Base-by-base conservation (phyloP, 805 yeast species). In the Tetrapisispora namnaoensis region DNA sequence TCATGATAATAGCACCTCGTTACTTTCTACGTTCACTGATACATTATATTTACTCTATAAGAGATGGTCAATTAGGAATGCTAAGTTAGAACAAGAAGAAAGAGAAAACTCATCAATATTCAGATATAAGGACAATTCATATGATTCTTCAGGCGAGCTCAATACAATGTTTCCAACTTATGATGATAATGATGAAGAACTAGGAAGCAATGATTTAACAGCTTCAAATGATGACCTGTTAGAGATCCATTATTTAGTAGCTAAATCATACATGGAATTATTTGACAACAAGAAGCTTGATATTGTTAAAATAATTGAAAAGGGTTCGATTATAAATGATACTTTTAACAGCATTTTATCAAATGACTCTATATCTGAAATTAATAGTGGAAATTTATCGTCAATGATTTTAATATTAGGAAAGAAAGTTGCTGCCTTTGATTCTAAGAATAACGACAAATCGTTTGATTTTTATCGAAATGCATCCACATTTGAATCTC, bases 111-210 rank as follows among this genome's bases (percentile, higher is more conserved):
- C 79, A 1, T 79, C 83, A 17, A 70, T 87, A 37, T 90, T 78
- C 68, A 83, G 76, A 59, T 83, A 76, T 57, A 67, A 74, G 27
- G 88, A 82, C 52, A 77, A 79, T 2, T 77, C 78, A 2, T 75
- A 73, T 17, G 88, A 85, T 49, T 76, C 77, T 3, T 96, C 88
- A 53, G 79, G 75, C n/a, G 97, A 90, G 48, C 88, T 90, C 68
- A 76, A 70, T 56, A 60, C 60, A n/a, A 62, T 90, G 68, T 91
- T 91, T 74, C 97, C 97, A 0, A 96, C 88, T 61, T 87, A 79
- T 53, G 95, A 86, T 44, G 86, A 83, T 44, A 86, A 83, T 10
- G 62, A 62, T 2, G 53, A 60, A n/a, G 44, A 61, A 20, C 44
- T 54, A 6, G 52, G 53, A 1, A 59, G 63, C 20, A 68, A 53